Conservation (phyloP, 768 basidiomycete genomes). For the Artomyces pyxidatus region DNA sequence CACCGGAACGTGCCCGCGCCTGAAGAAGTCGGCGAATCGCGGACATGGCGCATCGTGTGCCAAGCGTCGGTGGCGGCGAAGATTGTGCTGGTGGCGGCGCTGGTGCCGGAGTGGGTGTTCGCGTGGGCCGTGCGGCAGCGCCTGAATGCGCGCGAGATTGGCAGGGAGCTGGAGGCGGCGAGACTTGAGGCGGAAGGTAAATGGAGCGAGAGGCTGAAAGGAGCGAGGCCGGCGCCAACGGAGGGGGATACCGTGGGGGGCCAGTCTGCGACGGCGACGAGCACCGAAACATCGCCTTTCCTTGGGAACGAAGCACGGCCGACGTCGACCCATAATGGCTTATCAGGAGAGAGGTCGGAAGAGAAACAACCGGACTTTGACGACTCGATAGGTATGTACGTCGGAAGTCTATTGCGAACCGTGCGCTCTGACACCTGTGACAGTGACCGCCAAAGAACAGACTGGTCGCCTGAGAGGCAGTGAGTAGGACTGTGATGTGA, state of each 20-base stretch:
- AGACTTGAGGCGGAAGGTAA: background rate
- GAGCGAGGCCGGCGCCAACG: background rate
- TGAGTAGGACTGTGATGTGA: background rate
- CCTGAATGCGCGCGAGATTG: background rate
- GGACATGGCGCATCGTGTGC: background rate
- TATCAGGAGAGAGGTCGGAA: no score
- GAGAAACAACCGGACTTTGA: no score
- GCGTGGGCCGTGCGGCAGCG: background rate
- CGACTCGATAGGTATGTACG: no score
- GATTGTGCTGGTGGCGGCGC: background rate
- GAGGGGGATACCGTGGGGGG: background rate
- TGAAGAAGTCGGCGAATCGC: constrained; percentile 3
- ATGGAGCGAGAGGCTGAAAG: background rate
- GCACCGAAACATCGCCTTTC: no score
- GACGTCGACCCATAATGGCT: no score
- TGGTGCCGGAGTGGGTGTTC: background rate
- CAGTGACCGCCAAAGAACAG: background rate
- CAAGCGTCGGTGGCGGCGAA: background rate
- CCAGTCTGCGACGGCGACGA: no score
- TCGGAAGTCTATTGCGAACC: no score
- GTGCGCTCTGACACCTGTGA: no score
- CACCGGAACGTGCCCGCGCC: constrained; percentile 25
- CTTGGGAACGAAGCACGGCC: no score
- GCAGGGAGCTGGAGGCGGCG: background rate
- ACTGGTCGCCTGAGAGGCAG: background rate